Percentiles rank a stretch among this genome's conserved stretches.
These are phyloP conservation scores for Jackrogersella minutella DNA, from an alignment of 495 filamentous ascomycete genomes.

Conservation along the genomic window DNA sequence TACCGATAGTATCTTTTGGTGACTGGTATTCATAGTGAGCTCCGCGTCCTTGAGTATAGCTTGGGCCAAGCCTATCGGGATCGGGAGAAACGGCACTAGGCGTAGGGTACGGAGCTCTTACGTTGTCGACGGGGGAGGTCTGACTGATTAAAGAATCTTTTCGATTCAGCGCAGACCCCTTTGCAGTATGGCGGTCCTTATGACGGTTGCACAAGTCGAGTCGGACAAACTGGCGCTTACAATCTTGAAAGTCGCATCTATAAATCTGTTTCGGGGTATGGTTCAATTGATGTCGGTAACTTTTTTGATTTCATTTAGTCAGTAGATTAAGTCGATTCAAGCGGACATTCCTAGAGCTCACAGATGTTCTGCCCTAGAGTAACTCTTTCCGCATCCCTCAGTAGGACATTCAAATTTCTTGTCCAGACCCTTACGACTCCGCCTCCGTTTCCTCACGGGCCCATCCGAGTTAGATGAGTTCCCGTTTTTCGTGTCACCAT, in stretches of 20 bases:
- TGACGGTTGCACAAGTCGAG: constrained; percentile 94
- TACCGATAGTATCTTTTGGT: constrained; percentile 57
- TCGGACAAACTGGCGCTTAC: constrained; percentile 88
- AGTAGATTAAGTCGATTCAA: constrained; percentile 16
- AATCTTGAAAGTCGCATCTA: constrained; percentile 92
- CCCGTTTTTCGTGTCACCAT: constrained; percentile 50
- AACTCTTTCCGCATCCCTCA: constrained; percentile 92
- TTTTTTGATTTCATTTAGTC: constrained; percentile 40
- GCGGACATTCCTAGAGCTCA: constrained; percentile 50
- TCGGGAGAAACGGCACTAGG: constrained; percentile 60
- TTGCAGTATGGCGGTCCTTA: constrained; percentile 93
- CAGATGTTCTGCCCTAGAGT: constrained; percentile 95
- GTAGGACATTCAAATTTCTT: constrained; percentile 95
- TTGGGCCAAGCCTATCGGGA: constrained; percentile 54
- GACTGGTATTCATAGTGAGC: constrained; percentile 62
- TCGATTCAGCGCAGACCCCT: constrained; percentile 91
- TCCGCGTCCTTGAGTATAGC: constrained; percentile 53
- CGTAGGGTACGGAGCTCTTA: constrained; percentile 53
- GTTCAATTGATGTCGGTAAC: constrained; percentile 91
- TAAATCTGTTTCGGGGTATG: constrained; percentile 97
- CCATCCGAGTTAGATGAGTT: constrained; percentile 65
- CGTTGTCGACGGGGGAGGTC: constrained; percentile 58
- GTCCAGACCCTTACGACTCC: constrained; percentile 87
- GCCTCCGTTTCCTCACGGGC: constrained; percentile 73
- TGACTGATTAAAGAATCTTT: constrained; percentile 79